Base-by-base conservation (phyloP, 1,139 yeast genomes). In the Geotrichum aggregatum region DNA sequence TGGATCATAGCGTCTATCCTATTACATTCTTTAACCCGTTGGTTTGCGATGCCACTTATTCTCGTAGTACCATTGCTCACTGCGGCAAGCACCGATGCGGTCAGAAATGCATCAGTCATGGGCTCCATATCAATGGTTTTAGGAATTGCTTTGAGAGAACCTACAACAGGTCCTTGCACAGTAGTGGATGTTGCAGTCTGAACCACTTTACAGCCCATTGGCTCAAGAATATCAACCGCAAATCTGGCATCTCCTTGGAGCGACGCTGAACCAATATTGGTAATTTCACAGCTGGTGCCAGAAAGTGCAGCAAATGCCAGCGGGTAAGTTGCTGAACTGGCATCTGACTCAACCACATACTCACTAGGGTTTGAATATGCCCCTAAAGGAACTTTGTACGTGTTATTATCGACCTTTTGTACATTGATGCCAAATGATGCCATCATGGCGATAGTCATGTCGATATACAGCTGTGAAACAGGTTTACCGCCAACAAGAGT, bases 271-370 rank as follows among this genome's bases (percentile, higher is more conserved):
- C 99, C 99, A 67, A 92, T 91, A 67, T 89, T 92, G 55, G 98
- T 98, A 60, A 92, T 79, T 0, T 96, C 88, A 58, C 95, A 88
- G 11, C 89, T 83, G n/a, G 95, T 82, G 31, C 98, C 98, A 1
- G 96, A 88, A 73, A 92, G 74, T 13, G 98, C 99, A 55, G 98
- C 98, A 72, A 86, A 87, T 0, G 98, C 98, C 61, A 92, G 77
- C 43, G 99, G 98, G 65, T 92, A 92, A 11, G 98, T 94, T 1
- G 98, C 98, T 19, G 96, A 87, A 24, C 97, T 88, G n/a, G 99
- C 99, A 71, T 92, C 99, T 10, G 96, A 87, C 70, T 92, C 99
- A 60, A 92, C 81, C 31, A 85, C 86, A 63, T 92, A 92, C 62
- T 84, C 92, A 1, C 75, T 58, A 19, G 99, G 99, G 59, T 91